Percentiles rank a stretch among this genome's conserved stretches.
Conservation (phyloP, 306 rosid genomes). For the Pyrus communis region DNA sequence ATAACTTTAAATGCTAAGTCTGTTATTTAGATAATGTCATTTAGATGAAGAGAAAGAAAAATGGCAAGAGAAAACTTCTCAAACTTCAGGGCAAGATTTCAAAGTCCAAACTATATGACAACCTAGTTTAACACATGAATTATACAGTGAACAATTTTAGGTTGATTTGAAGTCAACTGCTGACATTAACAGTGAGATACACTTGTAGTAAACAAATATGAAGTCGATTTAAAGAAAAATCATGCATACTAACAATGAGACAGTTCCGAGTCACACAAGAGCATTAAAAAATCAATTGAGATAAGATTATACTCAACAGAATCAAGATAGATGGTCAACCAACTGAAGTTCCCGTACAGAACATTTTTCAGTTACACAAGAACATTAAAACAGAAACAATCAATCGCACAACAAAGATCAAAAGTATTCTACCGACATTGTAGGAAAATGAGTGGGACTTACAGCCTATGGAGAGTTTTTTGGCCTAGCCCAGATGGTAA, state of each 20-base stretch:
- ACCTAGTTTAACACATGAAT: background rate
- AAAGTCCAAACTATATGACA: background rate
- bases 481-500: slow-evolving; percentile 69
- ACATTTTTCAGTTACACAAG: background rate
- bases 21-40: background rate
- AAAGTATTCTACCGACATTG: background rate
- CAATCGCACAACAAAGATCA: background rate
- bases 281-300: background rate
- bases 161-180: background rate
- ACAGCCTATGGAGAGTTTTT: slow-evolving; percentile 60
- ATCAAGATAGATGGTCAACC: background rate
- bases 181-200: background rate
- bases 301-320: background rate
- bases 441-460: slow-evolving; percentile 32
- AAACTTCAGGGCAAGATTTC: background rate
- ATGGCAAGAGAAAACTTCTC: background rate
- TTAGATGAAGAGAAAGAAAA: background rate
- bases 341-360: background rate
- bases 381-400: slow-evolving; percentile 4
- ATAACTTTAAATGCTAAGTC: background rate
- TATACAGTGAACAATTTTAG: background rate
- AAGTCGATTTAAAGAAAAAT: background rate
- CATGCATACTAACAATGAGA: background rate
- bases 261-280: background rate
- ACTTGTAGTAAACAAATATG: background rate